phyloP scores from a whole-genome alignment of 148 eudicot species.

The Silene latifolia region DNA sequence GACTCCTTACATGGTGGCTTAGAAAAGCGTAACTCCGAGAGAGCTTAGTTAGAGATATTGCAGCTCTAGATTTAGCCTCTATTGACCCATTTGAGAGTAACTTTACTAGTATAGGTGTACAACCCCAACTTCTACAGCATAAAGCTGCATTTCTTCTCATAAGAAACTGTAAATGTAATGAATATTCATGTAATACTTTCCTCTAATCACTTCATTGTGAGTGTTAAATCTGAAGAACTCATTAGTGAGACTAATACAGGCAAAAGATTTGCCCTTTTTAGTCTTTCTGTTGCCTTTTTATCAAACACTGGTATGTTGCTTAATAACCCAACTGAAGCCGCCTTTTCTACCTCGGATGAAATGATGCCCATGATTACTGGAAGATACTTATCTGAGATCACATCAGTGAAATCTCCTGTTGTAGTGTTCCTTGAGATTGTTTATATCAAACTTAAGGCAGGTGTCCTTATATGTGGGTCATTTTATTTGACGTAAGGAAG shows the following conservation, averaged over 20 bases:
- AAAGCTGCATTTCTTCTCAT: constrained; percentile 57
- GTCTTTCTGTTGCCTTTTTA: constrained; percentile 49
- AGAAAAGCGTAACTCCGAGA: constrained; percentile 48
- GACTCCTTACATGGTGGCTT: too few species aligned
- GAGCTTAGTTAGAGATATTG: constrained; percentile 61
- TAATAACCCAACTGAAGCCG: constrained; percentile 60
- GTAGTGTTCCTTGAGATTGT: constrained; percentile 46
- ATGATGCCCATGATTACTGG: constrained; percentile 36
- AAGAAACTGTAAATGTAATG: constrained; percentile 59
- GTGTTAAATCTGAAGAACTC: constrained; percentile 23
- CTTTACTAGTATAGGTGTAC: constrained; percentile 57
- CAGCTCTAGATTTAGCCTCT: constrained; percentile 55
- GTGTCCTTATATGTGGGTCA: constrained; percentile 40
- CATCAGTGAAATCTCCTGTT: constrained; percentile 37
- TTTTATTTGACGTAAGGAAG: constrained; percentile 54
- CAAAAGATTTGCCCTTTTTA: constrained; percentile 52
- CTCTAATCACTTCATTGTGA: constrained; percentile 27
- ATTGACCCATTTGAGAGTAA: constrained; percentile 48
- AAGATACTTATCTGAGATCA: constrained; percentile 46
- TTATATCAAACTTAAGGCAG: constrained; percentile 50
- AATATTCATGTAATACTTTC: constrained; percentile 61
- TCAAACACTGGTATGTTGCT: constrained; percentile 61
- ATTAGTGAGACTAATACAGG: constrained; percentile 48
- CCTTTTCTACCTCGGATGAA: constrained; percentile 58
- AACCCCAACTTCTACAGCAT: constrained; percentile 53